Base-by-base conservation (phyloP, 805 yeast species). In the Metschnikowia dekortorum region DNA sequence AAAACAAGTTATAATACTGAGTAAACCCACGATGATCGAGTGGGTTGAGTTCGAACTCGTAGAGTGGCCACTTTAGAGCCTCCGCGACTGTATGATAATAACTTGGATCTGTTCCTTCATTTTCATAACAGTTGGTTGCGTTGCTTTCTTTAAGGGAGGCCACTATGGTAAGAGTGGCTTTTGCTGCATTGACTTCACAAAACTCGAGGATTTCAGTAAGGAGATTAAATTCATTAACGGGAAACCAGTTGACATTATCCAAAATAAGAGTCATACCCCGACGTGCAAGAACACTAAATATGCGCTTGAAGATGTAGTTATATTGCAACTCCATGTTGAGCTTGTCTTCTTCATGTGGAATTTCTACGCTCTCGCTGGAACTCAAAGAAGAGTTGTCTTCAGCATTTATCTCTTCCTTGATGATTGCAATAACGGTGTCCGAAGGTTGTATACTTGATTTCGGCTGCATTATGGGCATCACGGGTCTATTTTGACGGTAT, bases 241-340 rank as follows among this genome's bases (percentile, higher is more conserved):
- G 64, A 49, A 75, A 68, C 71, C 75, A 72, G 47, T 78, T 79
- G 28, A 74, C 55, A 58, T 78, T 80, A 54, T 78, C 82, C 31
- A 75, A 59, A 43, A 74, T 65, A 1, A 78, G 53, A 0, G 80
- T 75, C 37, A 78, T 61, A 2, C 81, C 81, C 33, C 65, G 66
- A 4, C 54, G 54, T 8, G 75, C 73, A 44, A 78, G 63, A 4
- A 79, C 56, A n/a, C 69, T 66, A 48, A 71, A 70, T 13, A 79
- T 57, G 14, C 65, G 56, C 48, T 76, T 77, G 50, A 79, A 62
- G n/a, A 74, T 63, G 51, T 68, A 71, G 47, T 74, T 65, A 54
- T 73, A 69, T 44, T 69, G 64, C 42, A 76, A 50, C 51, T 78
- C 82, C 40, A 64, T 50, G 49, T 60, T 64, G 35, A 59, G 56